Evolutionary conservation across 192 early-diverging fungal species (phyloP), one percentile per base, ranked within the genome.

Genomic region (Gamsiella multidivaricata): DNA sequence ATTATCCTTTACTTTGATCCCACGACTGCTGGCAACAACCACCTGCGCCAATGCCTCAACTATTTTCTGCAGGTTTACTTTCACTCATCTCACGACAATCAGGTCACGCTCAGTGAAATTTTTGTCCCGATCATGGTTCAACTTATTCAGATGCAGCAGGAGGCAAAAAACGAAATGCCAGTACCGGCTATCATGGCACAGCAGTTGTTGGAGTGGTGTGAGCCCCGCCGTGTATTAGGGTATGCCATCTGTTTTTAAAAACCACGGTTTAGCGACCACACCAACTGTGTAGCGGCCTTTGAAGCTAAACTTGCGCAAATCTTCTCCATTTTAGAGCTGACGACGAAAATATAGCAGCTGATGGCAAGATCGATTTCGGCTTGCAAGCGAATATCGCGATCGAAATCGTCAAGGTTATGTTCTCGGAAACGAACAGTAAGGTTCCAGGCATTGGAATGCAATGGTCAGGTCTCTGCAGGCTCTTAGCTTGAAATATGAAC

Each of bases 11-110:
- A 96, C 80, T 96, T 92, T 79, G 90, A 95, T 74, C 91, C 92
- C 18, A 65, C 80, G 2, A 94, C 91, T 8, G 80, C 66, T 12
- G 65, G 53, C 33, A 95, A 95, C 66, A 80, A 89, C 50, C 84
- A 88, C 14, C 80, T 94, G 55, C 84, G 92, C 1, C 94, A 96
- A 70, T 97, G 94, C 64, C 84, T 97, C n/a, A 87, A 85, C 23
- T 97, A 95, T 70, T 97, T 97, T 57, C 88, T 97, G 57, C 94
- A 93, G 9, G 91, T 91, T 14, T 95, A 87, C 68, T 90, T 93
- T 69, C 88, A 93, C 62, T 94, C 95, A 29, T 85, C 89, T 8
- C 64, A 82, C 43, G 88, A 90, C 0, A 93, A 92, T 80, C 95
- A 96, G 76, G 72, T 58, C 12, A 57, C 87, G 43, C 69, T 97